Conservation (phyloP, 2,329 filamentous ascomycete genomes). For the Xylaria sp. region DNA sequence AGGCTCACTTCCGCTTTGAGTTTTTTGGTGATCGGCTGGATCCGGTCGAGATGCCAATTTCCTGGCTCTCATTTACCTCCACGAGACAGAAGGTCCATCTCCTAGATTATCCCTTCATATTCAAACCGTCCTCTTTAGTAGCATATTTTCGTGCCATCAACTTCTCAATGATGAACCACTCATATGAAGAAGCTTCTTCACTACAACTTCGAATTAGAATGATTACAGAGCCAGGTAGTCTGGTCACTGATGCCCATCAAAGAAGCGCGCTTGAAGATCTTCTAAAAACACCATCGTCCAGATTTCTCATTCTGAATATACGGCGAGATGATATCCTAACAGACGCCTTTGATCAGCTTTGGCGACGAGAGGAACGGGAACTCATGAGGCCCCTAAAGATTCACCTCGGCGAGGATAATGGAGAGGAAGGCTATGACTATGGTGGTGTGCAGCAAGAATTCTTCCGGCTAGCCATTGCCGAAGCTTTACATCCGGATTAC, state of each 20-base stretch:
- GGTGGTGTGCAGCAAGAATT: constrained; percentile 98
- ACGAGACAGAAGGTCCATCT: constrained; percentile 76
- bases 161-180: constrained; percentile 83
- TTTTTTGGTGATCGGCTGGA: constrained; percentile 82
- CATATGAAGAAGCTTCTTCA: constrained; percentile 75
- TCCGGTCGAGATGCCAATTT: constrained; percentile 75
- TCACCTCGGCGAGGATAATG: constrained; percentile 80
- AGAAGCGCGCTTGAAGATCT: constrained; percentile 70
- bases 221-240: constrained; percentile 63
- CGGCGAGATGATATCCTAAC: constrained; percentile 73
- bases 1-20: constrained; percentile 77
- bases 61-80: constrained; percentile 72
- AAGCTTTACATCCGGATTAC: constrained; percentile 80
- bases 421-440: constrained; percentile 91
- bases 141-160: constrained; percentile 90
- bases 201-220: constrained; percentile 66
- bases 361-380: constrained; percentile 84
- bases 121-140: constrained; percentile 76
- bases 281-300: constrained; percentile 73
- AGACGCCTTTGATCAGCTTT: constrained; percentile 87
- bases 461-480: constrained; percentile 83
- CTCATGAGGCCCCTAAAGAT: constrained; percentile 88
- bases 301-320: constrained; percentile 76
- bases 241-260: constrained; percentile 67
- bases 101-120: constrained; percentile 83